A percentile compares a stretch with the other conserved stretches of the same genome.
Evolutionary conservation across 768 basidiomycete species (phyloP).

Genomic region (Leccinellum rugosiceps): DNA sequence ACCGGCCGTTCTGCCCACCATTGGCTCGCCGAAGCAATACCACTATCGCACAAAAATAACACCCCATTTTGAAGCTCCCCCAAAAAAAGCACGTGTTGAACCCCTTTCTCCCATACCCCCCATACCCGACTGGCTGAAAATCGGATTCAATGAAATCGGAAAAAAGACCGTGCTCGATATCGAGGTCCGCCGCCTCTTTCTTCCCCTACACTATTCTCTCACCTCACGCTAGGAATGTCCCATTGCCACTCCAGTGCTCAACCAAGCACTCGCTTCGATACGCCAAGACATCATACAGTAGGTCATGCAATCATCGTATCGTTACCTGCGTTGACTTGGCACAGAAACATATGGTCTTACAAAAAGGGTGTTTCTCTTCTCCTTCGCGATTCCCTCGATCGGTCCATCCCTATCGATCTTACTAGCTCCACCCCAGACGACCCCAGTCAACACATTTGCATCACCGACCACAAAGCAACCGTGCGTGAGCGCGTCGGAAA

Average conservation of each 20-base stretch:
- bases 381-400: conserved; percentile 76
- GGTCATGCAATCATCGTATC: conserved; percentile 14
- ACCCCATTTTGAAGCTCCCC: conserved; percentile 88
- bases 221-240: conserved; percentile 69
- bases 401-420: conserved; percentile 21
- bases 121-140: conserved; percentile 70
- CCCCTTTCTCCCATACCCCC: background rate
- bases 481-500: conserved; percentile 85
- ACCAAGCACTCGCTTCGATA: conserved; percentile 57
- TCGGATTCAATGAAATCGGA: conserved; percentile 86
- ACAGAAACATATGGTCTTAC: conserved; percentile 75
- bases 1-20: conserved; percentile 68
- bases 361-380: conserved; percentile 88
- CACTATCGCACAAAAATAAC: conserved; percentile 96
- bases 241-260: conserved; percentile 81
- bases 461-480: conserved; percentile 76
- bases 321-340: conserved; percentile 3
- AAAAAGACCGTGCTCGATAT: conserved; percentile 81
- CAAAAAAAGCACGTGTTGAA: conserved; percentile 36
- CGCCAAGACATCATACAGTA: conserved; percentile 69
- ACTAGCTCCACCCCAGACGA: conserved; percentile 31
- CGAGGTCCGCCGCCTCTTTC: conserved; percentile 52
- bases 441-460: conserved; percentile 65
- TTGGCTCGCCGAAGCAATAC: conserved; percentile 87
- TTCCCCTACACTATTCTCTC: background rate